Base-by-base conservation (phyloP, 2,329 filamentous ascomycete species). In the Trichoderma sp. region DNA sequence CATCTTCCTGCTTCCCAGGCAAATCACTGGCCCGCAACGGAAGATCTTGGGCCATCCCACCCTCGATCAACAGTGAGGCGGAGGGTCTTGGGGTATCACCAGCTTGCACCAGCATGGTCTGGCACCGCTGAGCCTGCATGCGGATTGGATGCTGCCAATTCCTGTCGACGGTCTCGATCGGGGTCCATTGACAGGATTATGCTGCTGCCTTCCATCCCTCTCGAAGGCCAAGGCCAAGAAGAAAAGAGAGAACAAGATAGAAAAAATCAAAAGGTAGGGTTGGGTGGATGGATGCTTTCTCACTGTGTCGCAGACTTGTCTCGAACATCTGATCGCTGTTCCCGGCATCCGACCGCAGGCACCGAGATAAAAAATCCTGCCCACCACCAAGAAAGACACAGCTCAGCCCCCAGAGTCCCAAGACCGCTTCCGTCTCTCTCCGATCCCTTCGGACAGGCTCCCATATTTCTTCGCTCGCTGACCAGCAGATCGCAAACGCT, bases 291-390 rank as follows among this genome's bases (percentile, higher is more conserved):
- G 61, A 30, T 64, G 61, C 17, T 17, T 26, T 47, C 17, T 58
- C n/a, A 32, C 53, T 30, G 26, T 68, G 65, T 68, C 65, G 65
- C 36, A 68, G 65, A 68, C 36, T 68, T 68, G 65, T 68, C 65
- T 68, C 65, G 65, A 68, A 68, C 65, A 30, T 20, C 32, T 58
- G 61, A 59, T 68, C 34, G 65, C 65, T 68, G 65, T 3, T 47
- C 65, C 36, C 65, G 36, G 47, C 53, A 53, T 36, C 61, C n/a
- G 23, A n/a, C 62, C 69, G 69, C 53, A 71, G 53, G 63, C 69
- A 57, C 62, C 69, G 36, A 71, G 20, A 34, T 68, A 17, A 47
- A 34, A 36, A 13, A 36, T 50, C 2, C 20, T 65, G 62, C 43
- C 36, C 69, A 47, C 34, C 47, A 15, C 34, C n/a, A 36, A 34